Base-by-base conservation (phyloP, 164 flowering plant species). In the Hamamelis virginiana region DNA sequence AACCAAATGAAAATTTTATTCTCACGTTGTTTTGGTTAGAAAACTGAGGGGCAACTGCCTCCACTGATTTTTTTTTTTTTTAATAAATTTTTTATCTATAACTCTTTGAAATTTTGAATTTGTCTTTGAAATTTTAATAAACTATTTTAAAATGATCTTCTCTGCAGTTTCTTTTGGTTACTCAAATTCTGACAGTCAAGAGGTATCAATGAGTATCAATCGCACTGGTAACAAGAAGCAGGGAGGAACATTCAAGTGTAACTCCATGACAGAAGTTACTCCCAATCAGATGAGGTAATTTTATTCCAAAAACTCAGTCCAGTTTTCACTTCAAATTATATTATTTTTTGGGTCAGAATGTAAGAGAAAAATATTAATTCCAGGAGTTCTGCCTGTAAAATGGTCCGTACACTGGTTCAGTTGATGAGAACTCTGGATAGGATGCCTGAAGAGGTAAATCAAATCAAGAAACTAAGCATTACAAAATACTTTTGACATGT, bases 381-480 rank as follows among this genome's bases (percentile, higher is more conserved):
- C 74, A 92, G 98, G 96, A 92, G 94, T 72, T 92, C 96, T 73
- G 97, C 98, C 53, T 92, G 98, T 76, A 94, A 91, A 74, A 92
- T 94, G 98, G 83, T 94, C 53, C 87, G 97, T 0, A 94, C 97
- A 10, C 81, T 94, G 56, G 89, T 91, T 80, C 97, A 92, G 72
- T 75, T 94, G 75, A 92, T 92, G 98, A 87, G 97, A 79, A 94
- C 98, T 64, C 85, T 94, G 46, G 98, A 92, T 73, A 84, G 69
- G 70, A 94, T 91, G 97, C 98, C 97, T 47, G 92, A 87, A 63
- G 94, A 88, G 92, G 98, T 91, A 76, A 68, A 6, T 26, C 23
- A 21, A 33, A 45, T 61, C 18, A 56, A 45, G 23, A 57, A 48
- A n/a, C 15, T 68, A 21, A 26, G 19, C 28, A 41, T 44, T 68